Evolutionary conservation across 345 rosid species (phyloP).

Genomic region (Citrus trifoliata): DNA sequence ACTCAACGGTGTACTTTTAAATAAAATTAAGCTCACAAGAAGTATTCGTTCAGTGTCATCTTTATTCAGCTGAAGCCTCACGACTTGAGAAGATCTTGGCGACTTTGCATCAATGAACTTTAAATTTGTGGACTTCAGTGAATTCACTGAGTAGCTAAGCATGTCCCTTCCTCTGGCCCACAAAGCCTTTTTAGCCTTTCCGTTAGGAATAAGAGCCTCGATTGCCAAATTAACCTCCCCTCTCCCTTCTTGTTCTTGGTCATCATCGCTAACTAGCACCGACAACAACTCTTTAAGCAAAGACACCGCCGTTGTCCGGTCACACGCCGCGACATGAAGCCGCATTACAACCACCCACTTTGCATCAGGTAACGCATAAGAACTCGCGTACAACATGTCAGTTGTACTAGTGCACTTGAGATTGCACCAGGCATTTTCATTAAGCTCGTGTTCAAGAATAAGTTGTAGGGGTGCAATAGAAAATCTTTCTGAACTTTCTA

Average conservation of each 20-base stretch:
- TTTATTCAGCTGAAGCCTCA: slow-evolving; percentile 29
- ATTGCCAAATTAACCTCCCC: slow-evolving; percentile 28
- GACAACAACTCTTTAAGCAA: slow-evolving; percentile 27
- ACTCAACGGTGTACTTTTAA: neutral
- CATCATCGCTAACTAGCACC: slow-evolving; percentile 12
- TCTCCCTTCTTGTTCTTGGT: neutral
- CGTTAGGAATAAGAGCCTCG: slow-evolving; percentile 37
- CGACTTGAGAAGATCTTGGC: slow-evolving; percentile 36
- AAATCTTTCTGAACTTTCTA: neutral
- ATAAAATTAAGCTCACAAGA: slow-evolving; percentile 17
- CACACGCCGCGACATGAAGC: slow-evolving; percentile 33
- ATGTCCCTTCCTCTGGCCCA: slow-evolving; percentile 44
- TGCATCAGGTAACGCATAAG: slow-evolving; percentile 16
- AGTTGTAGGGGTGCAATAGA: slow-evolving; percentile 26
- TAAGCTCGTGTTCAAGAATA: slow-evolving; percentile 46
- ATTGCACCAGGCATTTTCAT: slow-evolving; percentile 29
- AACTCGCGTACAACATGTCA: slow-evolving; percentile 24
- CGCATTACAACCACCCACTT: slow-evolving; percentile 28
- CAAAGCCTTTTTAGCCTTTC: slow-evolving; percentile 30
- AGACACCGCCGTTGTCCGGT: slow-evolving; percentile 31
- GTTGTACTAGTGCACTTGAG: neutral
- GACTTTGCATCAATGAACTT: slow-evolving; percentile 36
- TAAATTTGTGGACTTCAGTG: slow-evolving; percentile 31
- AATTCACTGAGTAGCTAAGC: slow-evolving; percentile 40
- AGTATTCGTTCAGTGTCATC: slow-evolving; percentile 31